Percentiles rank a stretch among this genome's conserved stretches.
Conservation (phyloP, 2,329 filamentous ascomycete species). For the Tolypocladium ovalisporum region DNA sequence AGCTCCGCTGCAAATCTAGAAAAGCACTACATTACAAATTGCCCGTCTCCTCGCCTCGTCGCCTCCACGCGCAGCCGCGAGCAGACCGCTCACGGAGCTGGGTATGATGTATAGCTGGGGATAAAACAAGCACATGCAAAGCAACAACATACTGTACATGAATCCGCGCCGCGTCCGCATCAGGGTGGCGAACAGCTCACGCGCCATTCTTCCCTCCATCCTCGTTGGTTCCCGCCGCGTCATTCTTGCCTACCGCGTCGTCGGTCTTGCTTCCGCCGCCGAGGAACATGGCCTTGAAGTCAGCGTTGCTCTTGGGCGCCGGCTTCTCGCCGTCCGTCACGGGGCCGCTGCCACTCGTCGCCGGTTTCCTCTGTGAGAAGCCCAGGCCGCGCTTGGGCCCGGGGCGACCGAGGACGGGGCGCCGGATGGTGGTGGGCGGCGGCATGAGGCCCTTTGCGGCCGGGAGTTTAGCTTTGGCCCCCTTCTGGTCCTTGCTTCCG, state of each 20-base stretch:
- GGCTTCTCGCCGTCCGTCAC: conserved; percentile 6
- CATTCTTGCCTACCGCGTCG: background rate
- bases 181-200: background rate
- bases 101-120: background rate
- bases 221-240: background rate
- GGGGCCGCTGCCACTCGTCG: conserved; percentile 14
- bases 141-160: background rate
- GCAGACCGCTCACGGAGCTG: background rate
- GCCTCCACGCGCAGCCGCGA: conserved; percentile 16
- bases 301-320: conserved; percentile 41
- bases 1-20: background rate
- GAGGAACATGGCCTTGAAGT: conserved; percentile 45
- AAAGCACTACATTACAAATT: background rate
- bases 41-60: conserved; percentile 19
- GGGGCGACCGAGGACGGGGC: conserved; percentile 28
- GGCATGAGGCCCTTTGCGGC: conserved; percentile 25
- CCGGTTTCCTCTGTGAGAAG: conserved; percentile 21
- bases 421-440: conserved; percentile 29
- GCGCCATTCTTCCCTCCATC: background rate
- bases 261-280: conserved; percentile 7
- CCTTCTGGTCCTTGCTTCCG: conserved; percentile 18
- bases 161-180: background rate
- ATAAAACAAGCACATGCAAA: conserved; percentile 29
- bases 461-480: conserved; percentile 5
- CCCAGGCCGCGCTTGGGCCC: conserved; percentile 32